Evolutionary conservation across 164 flowering plant species (phyloP).

Genomic region (Tetrastigma voinierianum): DNA sequence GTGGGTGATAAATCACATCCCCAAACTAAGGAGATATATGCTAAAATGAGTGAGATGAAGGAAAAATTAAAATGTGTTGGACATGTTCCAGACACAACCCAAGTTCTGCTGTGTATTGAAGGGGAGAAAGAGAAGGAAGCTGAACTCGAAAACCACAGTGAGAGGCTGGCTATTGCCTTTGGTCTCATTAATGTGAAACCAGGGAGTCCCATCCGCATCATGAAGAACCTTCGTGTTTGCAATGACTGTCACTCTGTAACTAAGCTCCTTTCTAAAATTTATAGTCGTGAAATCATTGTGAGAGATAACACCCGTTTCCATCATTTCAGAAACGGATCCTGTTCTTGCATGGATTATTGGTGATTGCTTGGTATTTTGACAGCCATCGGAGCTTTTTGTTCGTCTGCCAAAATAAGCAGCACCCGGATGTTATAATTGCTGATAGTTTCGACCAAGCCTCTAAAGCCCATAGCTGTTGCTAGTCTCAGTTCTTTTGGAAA

Average conservation of each 20-base stretch:
- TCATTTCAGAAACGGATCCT: conserved; percentile 30
- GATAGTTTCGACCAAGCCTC: no score
- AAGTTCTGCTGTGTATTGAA: conserved; percentile 26
- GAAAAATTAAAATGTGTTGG: conserved; percentile 19
- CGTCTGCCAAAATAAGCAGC: no score
- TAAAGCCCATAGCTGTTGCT: no score
- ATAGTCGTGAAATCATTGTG: conserved; percentile 25
- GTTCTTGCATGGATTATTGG: conserved; percentile 34
- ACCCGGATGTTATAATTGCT: no score
- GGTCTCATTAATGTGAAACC: conserved; percentile 25
- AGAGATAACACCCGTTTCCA: conserved; percentile 37
- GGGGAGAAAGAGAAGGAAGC: conserved; percentile 28
- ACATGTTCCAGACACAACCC: conserved; percentile 29
- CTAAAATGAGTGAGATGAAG: conserved; percentile 26
- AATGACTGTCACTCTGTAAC: conserved; percentile 32
- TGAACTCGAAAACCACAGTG: conserved; percentile 27
- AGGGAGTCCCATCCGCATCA: conserved; percentile 21
- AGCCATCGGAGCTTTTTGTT: background rate
- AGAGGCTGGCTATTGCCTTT: conserved; percentile 33
- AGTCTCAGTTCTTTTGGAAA: no score
- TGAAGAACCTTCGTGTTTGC: conserved; percentile 37
- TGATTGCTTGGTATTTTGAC: conserved; percentile 8
- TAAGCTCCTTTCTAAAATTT: conserved; percentile 27
- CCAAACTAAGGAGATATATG: conserved; percentile 18
- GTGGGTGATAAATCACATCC: conserved; percentile 32